Evolutionary conservation across 345 rosid genomes (phyloP).

Genomic region (Citrus maxima): DNA sequence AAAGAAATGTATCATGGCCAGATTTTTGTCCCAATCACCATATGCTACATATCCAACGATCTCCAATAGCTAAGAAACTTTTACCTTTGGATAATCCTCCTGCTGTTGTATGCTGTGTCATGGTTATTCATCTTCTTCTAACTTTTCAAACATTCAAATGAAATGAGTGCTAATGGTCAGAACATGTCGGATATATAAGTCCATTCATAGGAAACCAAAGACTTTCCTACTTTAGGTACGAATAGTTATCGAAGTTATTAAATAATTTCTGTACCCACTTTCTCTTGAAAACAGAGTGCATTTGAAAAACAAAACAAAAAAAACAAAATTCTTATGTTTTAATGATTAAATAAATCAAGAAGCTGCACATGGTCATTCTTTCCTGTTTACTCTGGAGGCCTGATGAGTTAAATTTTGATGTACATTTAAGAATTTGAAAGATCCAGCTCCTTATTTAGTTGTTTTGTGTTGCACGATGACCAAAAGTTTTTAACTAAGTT

Average conservation of each 20-base stretch:
- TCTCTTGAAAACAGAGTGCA: too few relatives aligned
- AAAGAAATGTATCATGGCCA: neutral
- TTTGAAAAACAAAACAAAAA: neutral
- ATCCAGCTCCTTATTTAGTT: too few relatives aligned
- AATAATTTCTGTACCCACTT: too few relatives aligned
- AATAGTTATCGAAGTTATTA: too few relatives aligned
- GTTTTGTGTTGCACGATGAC: too few relatives aligned
- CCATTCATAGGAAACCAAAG: neutral
- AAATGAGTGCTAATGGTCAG: too few relatives aligned
- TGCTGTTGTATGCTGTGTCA: neutral
- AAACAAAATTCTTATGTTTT: neutral
- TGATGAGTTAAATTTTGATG: neutral
- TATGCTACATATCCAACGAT: neutral
- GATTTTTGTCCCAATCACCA: neutral
- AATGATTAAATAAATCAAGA: neutral
- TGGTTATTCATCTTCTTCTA: neutral
- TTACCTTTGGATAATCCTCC: neutral
- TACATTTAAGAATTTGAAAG: neutral
- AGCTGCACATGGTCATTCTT: neutral
- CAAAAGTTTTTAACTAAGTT: too few relatives aligned
- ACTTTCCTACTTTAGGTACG: neutral
- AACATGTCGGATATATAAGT: too few relatives aligned
- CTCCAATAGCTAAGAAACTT: neutral
- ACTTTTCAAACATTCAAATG: neutral
- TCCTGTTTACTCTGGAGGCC: neutral